phyloP scores from a whole-genome alignment of 305 asterid genomes.

The Fraxinus sp. region DNA sequence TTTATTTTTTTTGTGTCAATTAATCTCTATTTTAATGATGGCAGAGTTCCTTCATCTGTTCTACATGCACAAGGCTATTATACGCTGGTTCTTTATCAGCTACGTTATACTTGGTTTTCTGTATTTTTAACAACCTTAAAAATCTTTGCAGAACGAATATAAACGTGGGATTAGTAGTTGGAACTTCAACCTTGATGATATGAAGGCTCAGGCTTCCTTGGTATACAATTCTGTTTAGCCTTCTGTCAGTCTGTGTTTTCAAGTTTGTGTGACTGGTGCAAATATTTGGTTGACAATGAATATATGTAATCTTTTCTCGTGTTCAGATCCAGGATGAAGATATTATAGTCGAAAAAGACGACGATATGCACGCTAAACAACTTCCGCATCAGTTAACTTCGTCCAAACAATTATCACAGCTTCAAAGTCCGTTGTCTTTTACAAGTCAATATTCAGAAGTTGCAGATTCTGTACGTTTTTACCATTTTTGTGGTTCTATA shows the following conservation, averaged over 20 bases:
- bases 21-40: neutral
- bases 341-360: conserved; percentile 55
- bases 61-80: neutral
- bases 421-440: conserved; percentile 63
- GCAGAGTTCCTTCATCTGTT: neutral
- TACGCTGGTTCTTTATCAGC: neutral
- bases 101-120: neutral
- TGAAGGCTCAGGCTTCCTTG: conserved; percentile 97
- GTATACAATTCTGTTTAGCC: conserved; percentile 41
- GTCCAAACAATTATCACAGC: conserved; percentile 36
- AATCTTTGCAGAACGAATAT: conserved; percentile 74
- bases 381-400: conserved; percentile 39
- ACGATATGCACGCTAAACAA: conserved; percentile 49
- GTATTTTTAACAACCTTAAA: conserved; percentile 10
- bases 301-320: conserved; percentile 9
- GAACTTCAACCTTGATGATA: conserved; percentile 93
- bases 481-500: conserved; percentile 10
- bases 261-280: neutral
- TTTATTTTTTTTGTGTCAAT: neutral
- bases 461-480: conserved; percentile 59
- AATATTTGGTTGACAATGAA: neutral
- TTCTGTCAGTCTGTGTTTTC: neutral
- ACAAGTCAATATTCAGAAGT: conserved; percentile 68
- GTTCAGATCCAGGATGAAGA: conserved; percentile 84
- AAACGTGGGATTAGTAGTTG: conserved; percentile 97